Percentiles rank a stretch among this genome's conserved stretches.
phyloP scores from a whole-genome alignment of 331 rosid species.

The Pyracantha coccinea region DNA sequence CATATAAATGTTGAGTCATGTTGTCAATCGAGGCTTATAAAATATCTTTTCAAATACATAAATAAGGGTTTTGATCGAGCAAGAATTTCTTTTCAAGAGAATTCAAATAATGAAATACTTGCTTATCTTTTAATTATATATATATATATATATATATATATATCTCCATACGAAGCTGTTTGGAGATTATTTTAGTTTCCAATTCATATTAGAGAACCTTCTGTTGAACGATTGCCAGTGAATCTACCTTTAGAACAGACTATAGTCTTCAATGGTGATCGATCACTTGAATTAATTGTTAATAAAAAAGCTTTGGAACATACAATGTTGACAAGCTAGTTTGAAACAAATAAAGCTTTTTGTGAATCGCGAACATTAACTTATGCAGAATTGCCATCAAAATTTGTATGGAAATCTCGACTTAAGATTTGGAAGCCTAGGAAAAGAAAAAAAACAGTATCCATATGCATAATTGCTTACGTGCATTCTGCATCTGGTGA shows the following conservation, averaged over 20 bases:
- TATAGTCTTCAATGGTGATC: not conserved
- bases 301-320: not conserved
- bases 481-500: not conserved
- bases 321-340: not conserved
- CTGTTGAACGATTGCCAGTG: not conserved
- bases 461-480: not conserved
- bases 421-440: not conserved
- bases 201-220: not conserved
- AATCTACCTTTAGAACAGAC: not conserved
- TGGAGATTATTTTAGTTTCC: not conserved
- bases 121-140: not conserved
- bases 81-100: not conserved
- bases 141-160: too few species aligned
- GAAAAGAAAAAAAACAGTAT: too few species aligned
- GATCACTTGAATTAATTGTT: not conserved
- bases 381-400: not conserved
- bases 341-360: not conserved
- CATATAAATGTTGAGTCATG: not conserved
- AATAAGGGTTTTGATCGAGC: not conserved
- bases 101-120: not conserved
- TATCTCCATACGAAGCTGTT: not conserved
- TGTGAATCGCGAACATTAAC: too few species aligned
- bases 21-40: not conserved
- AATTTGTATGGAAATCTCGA: not conserved
- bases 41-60: not conserved